Conservation (phyloP, 805 yeast genomes). For the Nakazawaea laoshanensis region DNA sequence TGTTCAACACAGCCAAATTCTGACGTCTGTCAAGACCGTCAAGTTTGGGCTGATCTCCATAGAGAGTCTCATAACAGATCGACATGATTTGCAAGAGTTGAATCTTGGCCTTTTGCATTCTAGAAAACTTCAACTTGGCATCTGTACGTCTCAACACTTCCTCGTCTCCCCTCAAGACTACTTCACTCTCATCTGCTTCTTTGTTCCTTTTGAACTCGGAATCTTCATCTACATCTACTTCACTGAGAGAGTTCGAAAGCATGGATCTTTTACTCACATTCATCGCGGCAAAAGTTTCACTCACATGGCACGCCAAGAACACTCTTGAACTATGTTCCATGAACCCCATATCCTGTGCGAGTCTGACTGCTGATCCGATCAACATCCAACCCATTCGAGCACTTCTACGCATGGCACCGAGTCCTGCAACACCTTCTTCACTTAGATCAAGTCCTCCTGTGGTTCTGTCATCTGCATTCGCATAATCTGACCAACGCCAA, state of each 20-base stretch:
- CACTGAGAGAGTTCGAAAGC: constrained; percentile 65
- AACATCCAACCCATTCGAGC: constrained; percentile 94
- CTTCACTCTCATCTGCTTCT: constrained; percentile 12
- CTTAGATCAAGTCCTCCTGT: constrained; percentile 17
- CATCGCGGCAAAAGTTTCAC: constrained; percentile 79
- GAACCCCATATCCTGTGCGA: constrained; percentile 82
- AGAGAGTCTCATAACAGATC: constrained; percentile 76
- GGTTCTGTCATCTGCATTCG: constrained; percentile 29
- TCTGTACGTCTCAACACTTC: constrained; percentile 20
- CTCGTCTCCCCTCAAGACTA: constrained; percentile 21
- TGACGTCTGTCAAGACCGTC: constrained; percentile 49
- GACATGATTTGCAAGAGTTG: constrained; percentile 74
- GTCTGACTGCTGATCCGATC: constrained; percentile 76
- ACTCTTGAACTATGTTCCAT: constrained; percentile 67
- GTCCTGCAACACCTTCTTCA: constrained; percentile 51
- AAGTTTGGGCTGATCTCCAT: constrained; percentile 53
- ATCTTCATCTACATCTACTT: constrained; percentile 46
- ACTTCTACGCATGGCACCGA: constrained; percentile 78
- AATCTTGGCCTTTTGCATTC: constrained; percentile 64
- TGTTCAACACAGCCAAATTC: constrained; percentile 60
- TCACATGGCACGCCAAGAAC: constrained; percentile 74
- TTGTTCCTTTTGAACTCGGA: constrained; percentile 19
- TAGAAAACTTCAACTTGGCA: constrained; percentile 41
- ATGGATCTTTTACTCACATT: constrained; percentile 73
- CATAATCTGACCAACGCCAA: constrained; percentile 81